phyloP scores from a whole-genome alignment of 1,284 basidiomycete species.

The Rhodotorula sp. region DNA sequence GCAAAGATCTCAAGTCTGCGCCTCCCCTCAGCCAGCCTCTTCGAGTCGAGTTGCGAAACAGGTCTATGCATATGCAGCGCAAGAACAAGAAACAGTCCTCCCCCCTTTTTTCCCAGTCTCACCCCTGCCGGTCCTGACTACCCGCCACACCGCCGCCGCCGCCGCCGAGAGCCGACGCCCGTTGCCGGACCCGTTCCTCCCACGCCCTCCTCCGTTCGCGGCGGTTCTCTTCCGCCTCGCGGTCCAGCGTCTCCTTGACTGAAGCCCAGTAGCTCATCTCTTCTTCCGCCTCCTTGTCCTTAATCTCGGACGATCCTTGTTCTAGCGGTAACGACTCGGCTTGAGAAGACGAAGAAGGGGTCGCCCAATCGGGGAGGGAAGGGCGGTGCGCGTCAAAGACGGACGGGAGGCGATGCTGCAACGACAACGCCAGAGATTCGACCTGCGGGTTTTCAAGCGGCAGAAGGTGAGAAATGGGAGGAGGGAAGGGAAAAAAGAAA shows the following conservation, averaged over 20 bases:
- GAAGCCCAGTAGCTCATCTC: constrained; percentile 33
- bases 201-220: constrained; percentile 13
- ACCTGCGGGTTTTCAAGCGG: constrained; percentile 6
- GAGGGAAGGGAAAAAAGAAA: neutral
- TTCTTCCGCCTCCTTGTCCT: constrained; percentile 6
- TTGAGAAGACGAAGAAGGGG: constrained; percentile 2
- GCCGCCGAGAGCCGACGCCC: neutral
- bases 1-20: neutral
- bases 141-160: neutral
- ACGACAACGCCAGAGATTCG: constrained; percentile 25
- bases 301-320: neutral
- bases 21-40: neutral
- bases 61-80: too few species aligned
- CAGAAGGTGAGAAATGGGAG: too few species aligned
- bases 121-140: neutral
- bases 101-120: neutral
- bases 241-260: constrained; percentile 35
- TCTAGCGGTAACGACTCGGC: neutral
- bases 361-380: constrained; percentile 23
- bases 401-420: constrained; percentile 17
- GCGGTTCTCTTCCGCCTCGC: constrained; percentile 33
- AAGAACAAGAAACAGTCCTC: too few species aligned
- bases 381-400: constrained; percentile 21
- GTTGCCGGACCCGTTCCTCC: constrained; percentile 12
- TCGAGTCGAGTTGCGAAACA: too few species aligned